Percentiles rank a stretch among this genome's conserved stretches.
These are phyloP conservation scores for Aspergillus texensis DNA, from an alignment of 2,329 filamentous ascomycete species.

Conservation along the genomic window DNA sequence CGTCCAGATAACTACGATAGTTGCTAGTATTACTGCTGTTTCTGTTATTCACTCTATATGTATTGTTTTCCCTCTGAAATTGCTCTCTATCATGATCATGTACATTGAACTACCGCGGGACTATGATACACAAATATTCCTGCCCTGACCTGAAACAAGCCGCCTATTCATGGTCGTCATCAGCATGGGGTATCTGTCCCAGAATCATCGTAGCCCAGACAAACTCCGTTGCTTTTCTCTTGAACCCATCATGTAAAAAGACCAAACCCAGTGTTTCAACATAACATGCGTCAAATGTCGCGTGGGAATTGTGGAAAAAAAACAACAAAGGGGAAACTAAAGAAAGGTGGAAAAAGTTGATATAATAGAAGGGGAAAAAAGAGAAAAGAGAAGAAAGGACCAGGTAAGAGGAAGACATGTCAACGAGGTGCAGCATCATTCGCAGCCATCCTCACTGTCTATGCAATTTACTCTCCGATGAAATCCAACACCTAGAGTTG, in stretches of 20 bases:
- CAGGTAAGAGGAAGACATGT: conserved; percentile 9
- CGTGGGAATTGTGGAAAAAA: conserved; percentile 12
- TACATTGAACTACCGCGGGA: conserved; percentile 27
- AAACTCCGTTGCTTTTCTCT: conserved; percentile 41
- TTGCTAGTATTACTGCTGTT: neutral
- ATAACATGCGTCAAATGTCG: conserved; percentile 20
- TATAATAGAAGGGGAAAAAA: conserved; percentile 15
- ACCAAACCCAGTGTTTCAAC: conserved; percentile 19
- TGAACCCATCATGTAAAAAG: conserved; percentile 19
- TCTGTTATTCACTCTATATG: neutral
- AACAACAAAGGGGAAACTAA: conserved; percentile 11
- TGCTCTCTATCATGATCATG: conserved; percentile 15
- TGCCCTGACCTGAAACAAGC: conserved; percentile 22
- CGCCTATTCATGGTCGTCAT: conserved; percentile 22
- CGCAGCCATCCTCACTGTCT: neutral
- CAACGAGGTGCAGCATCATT: neutral
- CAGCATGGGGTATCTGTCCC: conserved; percentile 22
- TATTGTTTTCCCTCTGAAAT: neutral
- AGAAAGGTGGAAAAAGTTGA: conserved; percentile 17
- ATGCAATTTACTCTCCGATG: conserved; percentile 22
- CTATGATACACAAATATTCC: conserved; percentile 28
- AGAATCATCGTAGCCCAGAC: conserved; percentile 28
- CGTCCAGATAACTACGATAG: neutral
- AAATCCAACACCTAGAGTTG: conserved; percentile 32
- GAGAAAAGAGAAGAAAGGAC: conserved; percentile 14